These are phyloP conservation scores for Exophiala oligosperma DNA, from an alignment of 2,329 filamentous ascomycete genomes.

Conservation along the genomic window DNA sequence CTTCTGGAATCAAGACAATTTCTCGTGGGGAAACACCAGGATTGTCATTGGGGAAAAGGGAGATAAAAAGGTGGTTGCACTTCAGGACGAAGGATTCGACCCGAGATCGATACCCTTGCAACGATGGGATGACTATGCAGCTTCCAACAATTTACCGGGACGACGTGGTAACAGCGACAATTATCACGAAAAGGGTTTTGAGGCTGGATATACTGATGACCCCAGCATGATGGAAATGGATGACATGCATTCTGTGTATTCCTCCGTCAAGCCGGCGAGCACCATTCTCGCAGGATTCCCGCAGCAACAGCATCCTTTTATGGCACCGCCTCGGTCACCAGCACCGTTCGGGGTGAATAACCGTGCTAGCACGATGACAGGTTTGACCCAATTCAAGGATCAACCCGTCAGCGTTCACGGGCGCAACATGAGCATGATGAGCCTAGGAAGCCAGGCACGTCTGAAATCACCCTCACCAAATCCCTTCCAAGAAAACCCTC, in stretches of 20 bases:
- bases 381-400: conserved; percentile 63
- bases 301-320: conserved; percentile 64
- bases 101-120: conserved; percentile 91
- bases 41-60: conserved; percentile 95
- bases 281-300: conserved; percentile 86
- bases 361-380: conserved; percentile 73
- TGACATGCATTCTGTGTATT: conserved; percentile 96
- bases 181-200: conserved; percentile 51
- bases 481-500: conserved; percentile 45
- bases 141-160: conserved; percentile 82
- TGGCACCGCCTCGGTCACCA: conserved; percentile 75
- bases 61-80: conserved; percentile 82
- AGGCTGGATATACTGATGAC: conserved; percentile 70
- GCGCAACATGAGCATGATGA: conserved; percentile 62
- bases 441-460: conserved; percentile 45
- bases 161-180: conserved; percentile 67
- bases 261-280: conserved; percentile 79
- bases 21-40: conserved; percentile 97
- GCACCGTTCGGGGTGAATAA: conserved; percentile 64
- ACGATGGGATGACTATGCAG: conserved; percentile 95
- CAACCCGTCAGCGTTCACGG: conserved; percentile 48
- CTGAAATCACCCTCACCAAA: conserved; percentile 31
- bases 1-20: conserved; percentile 99
- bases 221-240: conserved; percentile 82
- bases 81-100: conserved; percentile 81